phyloP scores from a whole-genome alignment of 192 early-diverging fungal species.

The Coemansia sp. region DNA sequence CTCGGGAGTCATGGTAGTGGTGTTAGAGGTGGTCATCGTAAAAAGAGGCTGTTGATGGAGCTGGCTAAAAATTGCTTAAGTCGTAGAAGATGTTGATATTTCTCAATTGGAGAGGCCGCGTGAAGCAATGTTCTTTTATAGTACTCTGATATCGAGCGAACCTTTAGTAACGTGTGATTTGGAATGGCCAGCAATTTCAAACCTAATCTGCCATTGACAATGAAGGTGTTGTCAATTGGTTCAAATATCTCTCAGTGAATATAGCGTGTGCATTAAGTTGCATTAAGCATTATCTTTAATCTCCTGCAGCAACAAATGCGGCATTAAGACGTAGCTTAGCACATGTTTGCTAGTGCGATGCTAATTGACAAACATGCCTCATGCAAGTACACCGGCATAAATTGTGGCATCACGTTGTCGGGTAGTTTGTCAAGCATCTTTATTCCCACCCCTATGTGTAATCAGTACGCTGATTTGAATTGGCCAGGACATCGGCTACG shows the following conservation, averaged over 20 bases:
- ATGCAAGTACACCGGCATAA: background rate
- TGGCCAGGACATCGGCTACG: background rate
- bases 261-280: background rate
- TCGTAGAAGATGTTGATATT: background rate
- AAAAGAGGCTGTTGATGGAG: background rate
- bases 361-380: background rate
- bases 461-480: background rate
- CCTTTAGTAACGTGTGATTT: background rate
- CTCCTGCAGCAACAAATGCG: background rate
- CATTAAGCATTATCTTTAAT: background rate
- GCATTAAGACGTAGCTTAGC: background rate
- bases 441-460: background rate
- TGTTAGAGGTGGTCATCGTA: background rate
- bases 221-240: background rate
- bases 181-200: background rate
- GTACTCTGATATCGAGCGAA: background rate
- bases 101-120: background rate
- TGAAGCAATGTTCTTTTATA: background rate
- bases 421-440: background rate
- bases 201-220: background rate
- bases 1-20: background rate
- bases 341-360: background rate
- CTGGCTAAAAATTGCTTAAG: background rate
- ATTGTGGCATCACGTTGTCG: background rate
- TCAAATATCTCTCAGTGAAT: background rate